Evolutionary conservation across 805 yeast genomes (phyloP).

Genomic region (Gaillardinia entomophila): DNA sequence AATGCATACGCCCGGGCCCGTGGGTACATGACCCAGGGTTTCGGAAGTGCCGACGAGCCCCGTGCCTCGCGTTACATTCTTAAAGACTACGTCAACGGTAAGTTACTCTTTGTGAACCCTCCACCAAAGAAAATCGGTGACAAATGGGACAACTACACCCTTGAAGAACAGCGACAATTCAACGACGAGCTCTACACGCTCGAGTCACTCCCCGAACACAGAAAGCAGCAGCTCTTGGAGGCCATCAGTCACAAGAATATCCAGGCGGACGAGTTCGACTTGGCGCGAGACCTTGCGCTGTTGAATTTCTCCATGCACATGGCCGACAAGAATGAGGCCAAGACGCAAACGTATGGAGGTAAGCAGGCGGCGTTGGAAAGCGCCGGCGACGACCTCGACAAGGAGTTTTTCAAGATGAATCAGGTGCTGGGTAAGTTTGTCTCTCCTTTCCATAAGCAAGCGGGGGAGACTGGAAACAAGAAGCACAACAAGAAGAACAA

Average conservation of each 20-base stretch:
- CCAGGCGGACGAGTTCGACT: slow-evolving; percentile 46
- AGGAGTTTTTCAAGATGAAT: slow-evolving; percentile 75
- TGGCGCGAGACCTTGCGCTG: slow-evolving; percentile 62
- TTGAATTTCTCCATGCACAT: slow-evolving; percentile 78
- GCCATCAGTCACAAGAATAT: slow-evolving; percentile 60
- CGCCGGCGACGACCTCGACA: slow-evolving; percentile 78
- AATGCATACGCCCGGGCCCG: slow-evolving; percentile 94
- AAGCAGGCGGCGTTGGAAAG: slow-evolving; percentile 73
- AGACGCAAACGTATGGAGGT: slow-evolving; percentile 66
- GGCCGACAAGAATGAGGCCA: slow-evolving; percentile 39
- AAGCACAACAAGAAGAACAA: slow-evolving; percentile 76
- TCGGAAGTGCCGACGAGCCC: slow-evolving; percentile 94
- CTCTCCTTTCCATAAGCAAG: slow-evolving; percentile 66
- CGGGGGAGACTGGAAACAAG: slow-evolving; percentile 26
- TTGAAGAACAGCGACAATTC: slow-evolving; percentile 43
- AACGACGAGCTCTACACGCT: slow-evolving; percentile 72
- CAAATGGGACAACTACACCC: slow-evolving; percentile 48
- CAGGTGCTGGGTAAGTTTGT: slow-evolving; percentile 56
- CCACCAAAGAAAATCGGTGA: slow-evolving; percentile 72
- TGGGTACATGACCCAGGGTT: slow-evolving; percentile 96
- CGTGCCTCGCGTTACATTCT: slow-evolving; percentile 88
- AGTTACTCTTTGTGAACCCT: slow-evolving; percentile 75
- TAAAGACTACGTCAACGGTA: slow-evolving; percentile 94
- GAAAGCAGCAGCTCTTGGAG: slow-evolving; percentile 62
- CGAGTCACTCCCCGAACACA: slow-evolving; percentile 59